phyloP scores from a whole-genome alignment of 2,329 filamentous ascomycete species.

The Colletotrichum kahawae region DNA sequence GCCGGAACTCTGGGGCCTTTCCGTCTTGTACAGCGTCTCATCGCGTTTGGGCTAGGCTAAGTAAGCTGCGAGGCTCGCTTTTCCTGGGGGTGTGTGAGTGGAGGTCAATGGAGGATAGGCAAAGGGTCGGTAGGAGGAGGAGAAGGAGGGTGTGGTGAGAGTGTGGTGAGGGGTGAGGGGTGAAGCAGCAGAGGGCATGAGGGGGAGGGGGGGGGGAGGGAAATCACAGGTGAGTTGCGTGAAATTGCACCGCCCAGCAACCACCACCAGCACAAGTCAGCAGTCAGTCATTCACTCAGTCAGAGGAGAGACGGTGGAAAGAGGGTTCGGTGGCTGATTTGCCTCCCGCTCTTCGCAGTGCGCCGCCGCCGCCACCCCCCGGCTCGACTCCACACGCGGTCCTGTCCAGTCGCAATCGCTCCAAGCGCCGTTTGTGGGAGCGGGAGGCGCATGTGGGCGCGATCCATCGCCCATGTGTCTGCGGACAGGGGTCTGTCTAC shows the following conservation, averaged over 20 bases:
- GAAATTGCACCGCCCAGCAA: not conserved
- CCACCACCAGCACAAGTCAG: not conserved
- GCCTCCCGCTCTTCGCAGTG: not conserved
- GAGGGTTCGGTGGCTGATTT: slow-evolving; percentile 6
- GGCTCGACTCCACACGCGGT: not conserved
- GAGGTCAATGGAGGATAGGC: not conserved
- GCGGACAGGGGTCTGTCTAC: not conserved
- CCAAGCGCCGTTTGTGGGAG: slow-evolving; percentile 13
- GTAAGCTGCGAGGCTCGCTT: not conserved
- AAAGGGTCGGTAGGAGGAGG: not conserved
- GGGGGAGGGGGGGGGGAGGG: not conserved
- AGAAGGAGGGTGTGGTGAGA: not conserved
- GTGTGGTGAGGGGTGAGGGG: not conserved
- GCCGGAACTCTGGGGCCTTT: not conserved
- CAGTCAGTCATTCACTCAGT: not conserved
- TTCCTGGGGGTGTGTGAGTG: not conserved
- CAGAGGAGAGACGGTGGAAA: not conserved
- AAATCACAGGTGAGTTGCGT: not conserved
- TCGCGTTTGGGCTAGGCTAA: not conserved
- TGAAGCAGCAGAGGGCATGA: not conserved
- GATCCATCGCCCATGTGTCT: slow-evolving; percentile 7
- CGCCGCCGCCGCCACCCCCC: not conserved
- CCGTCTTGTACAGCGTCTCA: not conserved
- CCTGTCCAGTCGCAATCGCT: slow-evolving; percentile 12
- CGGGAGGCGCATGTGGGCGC: slow-evolving; percentile 15